Base-by-base conservation (phyloP, 1,284 basidiomycete species). In the Microbotryum intermedium region DNA sequence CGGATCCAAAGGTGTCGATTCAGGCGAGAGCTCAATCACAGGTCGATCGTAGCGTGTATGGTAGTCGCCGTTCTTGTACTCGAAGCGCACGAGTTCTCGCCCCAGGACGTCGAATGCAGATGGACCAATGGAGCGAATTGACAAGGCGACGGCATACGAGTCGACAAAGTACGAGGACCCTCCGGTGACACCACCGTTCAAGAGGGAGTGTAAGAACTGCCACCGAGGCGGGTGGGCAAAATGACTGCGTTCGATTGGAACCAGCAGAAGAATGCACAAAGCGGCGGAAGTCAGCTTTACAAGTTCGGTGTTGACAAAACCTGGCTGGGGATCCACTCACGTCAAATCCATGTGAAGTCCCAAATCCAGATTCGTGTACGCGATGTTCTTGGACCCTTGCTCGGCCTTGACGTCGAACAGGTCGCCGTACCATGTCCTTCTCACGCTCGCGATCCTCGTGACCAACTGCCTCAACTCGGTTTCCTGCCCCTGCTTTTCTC, bases 111-210 rank as follows among this genome's bases (percentile, higher is more conserved):
- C 72, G 72, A 88, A 94, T 29, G 80, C 77, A 2, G 75, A 72
- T 1, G 82, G 81, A 57, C 83, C 71, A 1, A 73, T 70, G 6
- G 74, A 50, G 48, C 79, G 82, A n/a, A 95, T 77, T 21, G 76
- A 72, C 8, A 79, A 70, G 0, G 89, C 89, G 0, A 84, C 84
- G 28, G 82, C 76, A 60, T 90, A 79, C 2, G 84, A 83, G 72
- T 98, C 94, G 30, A 90, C 87, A 74, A 97, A 97, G 73, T 90
- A 82, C 0, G 91, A 95, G 6, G 79, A 79, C 8, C 94, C 94
- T 9, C 94, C 94, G 4, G 76, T 60, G n/a, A 93, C 85, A 39
- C 75, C 74, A 43, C 83, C 81, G 73, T 92, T 92, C 52, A 84
- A 82, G 23, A 97, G 78, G 71, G 86, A 92, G 73, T 97, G 93